phyloP scores from a whole-genome alignment of 2,329 filamentous ascomycete genomes.

The Monilinia laxa region DNA sequence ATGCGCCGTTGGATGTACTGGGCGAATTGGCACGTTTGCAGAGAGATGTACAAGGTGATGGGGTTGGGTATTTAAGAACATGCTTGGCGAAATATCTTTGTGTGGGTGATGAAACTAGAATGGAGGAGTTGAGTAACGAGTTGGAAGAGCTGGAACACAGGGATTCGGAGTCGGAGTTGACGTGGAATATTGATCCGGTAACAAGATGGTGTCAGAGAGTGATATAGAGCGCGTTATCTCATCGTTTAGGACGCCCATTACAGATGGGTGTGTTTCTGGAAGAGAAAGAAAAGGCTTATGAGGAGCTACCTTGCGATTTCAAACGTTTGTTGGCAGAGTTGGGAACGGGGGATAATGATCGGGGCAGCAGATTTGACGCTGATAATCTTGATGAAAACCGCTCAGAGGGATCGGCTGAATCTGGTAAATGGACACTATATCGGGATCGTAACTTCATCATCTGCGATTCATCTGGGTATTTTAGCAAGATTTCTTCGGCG shows the following conservation, averaged over 20 bases:
- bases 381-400: neutral
- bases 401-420: neutral
- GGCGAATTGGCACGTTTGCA: neutral
- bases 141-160: neutral
- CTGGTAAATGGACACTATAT: neutral
- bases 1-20: neutral
- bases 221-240: neutral
- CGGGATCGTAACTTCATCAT: neutral
- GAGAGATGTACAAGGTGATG: neutral
- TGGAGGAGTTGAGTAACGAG: neutral
- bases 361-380: too few species aligned
- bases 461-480: neutral
- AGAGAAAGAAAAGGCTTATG: neutral
- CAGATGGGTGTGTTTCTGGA: neutral
- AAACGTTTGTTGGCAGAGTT: neutral
- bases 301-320: neutral
- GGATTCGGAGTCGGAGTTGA: accelerated
- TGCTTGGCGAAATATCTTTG: neutral
- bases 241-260: accelerated
- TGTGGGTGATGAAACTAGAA: neutral
- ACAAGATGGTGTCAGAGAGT: neutral
- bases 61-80: neutral
- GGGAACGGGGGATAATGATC: neutral
- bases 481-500: neutral
- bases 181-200: neutral